Conservation (phyloP, 2,329 filamentous ascomycete species). For the Shiraia bambusicola region DNA sequence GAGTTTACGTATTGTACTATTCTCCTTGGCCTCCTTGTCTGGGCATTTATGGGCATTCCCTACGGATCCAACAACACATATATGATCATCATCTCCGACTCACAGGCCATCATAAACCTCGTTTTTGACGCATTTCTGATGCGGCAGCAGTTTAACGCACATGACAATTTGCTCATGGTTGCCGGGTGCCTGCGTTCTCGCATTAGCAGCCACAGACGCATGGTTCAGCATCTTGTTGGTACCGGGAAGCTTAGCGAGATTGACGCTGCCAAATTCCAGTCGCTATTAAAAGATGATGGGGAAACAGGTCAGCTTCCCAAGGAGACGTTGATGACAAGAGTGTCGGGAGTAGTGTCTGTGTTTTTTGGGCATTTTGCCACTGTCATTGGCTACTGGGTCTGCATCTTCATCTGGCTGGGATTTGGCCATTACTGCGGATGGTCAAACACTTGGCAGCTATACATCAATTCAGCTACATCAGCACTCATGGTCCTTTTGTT, state of each 20-base stretch:
- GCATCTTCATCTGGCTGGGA: conserved; percentile 4
- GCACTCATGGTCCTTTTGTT: conserved; percentile 6
- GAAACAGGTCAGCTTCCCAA: neutral
- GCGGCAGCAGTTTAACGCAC: conserved; percentile 8
- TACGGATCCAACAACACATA: conserved; percentile 2
- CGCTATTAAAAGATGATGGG: neutral
- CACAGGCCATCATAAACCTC: conserved; percentile 5
- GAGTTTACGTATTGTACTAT: conserved; percentile 3
- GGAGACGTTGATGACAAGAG: neutral
- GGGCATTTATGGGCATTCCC: conserved; percentile 6
- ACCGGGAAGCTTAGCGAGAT: neutral
- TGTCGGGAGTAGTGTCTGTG: neutral
- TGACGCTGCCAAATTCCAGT: neutral
- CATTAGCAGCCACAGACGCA: conserved; percentile 4
- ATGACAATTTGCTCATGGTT: conserved; percentile 8
- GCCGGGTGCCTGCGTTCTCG: conserved; percentile 4
- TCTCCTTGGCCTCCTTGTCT: conserved; percentile 1
- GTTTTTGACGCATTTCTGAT: conserved; percentile 8
- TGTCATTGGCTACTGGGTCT: conserved; percentile 3
- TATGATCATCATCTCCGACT: conserved; percentile 6
- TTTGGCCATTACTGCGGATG: conserved; percentile 5
- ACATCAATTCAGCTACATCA: conserved; percentile 6
- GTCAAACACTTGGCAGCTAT: conserved; percentile 5
- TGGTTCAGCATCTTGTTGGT: conserved; percentile 1
- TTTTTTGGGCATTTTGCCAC: conserved; percentile 6